These are phyloP conservation scores for Phaeoacremonium minimum DNA, from an alignment of 2,329 filamentous ascomycete genomes.

Conservation along the genomic window DNA sequence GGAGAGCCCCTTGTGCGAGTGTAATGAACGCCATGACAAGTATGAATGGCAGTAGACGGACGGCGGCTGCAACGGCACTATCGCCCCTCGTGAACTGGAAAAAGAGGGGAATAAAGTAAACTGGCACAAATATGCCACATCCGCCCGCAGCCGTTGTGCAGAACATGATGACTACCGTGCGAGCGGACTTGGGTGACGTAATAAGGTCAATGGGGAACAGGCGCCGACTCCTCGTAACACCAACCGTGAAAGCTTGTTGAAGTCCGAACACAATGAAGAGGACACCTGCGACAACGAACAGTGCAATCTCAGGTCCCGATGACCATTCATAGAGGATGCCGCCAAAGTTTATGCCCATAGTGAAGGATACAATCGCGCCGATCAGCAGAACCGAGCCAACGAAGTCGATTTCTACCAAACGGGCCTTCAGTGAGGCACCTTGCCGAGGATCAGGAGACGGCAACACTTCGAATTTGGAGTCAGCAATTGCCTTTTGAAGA, in stretches of 20 bases:
- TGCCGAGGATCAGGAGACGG: too few species aligned
- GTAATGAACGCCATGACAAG: slow-evolving; percentile 24
- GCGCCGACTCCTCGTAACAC: not conserved
- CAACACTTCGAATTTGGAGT: too few species aligned
- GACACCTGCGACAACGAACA: slow-evolving; percentile 7
- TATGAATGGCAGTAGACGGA: slow-evolving; percentile 35
- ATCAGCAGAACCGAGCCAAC: slow-evolving; percentile 2
- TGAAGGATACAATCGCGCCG: slow-evolving; percentile 1
- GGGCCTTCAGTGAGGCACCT: not conserved
- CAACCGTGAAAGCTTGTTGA: not conserved
- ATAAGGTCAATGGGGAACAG: slow-evolving; percentile 1
- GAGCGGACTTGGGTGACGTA: too few species aligned
- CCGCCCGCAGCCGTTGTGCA: not conserved
- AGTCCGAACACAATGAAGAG: not conserved
- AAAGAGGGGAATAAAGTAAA: slow-evolving; percentile 47
- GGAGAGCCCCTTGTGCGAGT: slow-evolving; percentile 27
- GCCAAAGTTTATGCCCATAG: slow-evolving; percentile 5
- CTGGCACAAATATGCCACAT: not conserved
- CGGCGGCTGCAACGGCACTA: slow-evolving; percentile 29
- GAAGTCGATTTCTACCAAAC: slow-evolving; percentile 5
- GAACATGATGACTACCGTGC: not conserved
- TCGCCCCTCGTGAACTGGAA: slow-evolving; percentile 43
- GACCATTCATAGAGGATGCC: slow-evolving; percentile 4
- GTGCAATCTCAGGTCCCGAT: slow-evolving; percentile 8
- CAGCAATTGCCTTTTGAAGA: too few species aligned